phyloP scores from a whole-genome alignment of 306 rosid genomes.

The Heteromeles arbutifolia region DNA sequence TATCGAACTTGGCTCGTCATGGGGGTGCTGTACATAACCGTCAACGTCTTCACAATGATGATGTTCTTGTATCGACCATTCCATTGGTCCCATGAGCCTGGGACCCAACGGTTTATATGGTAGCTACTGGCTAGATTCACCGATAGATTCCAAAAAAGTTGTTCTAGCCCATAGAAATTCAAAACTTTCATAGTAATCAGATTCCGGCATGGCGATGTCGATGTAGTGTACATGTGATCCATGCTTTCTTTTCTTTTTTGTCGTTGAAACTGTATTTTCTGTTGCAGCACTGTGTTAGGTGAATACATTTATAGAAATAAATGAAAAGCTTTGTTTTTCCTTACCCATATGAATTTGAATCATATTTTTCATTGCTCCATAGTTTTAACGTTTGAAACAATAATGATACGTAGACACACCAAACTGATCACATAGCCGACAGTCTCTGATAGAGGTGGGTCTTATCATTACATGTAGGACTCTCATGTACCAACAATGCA shows the following conservation, averaged over 20 bases:
- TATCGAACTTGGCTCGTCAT: conserved; percentile 47
- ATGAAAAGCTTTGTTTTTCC: background rate
- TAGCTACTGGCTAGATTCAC: conserved; percentile 35
- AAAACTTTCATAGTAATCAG: background rate
- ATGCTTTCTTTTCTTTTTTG: background rate
- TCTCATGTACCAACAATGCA: background rate
- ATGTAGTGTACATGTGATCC: background rate
- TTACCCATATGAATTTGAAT: background rate
- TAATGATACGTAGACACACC: too few species aligned
- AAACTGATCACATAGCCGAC: too few species aligned
- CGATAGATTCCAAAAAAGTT: background rate
- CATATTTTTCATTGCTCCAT: background rate
- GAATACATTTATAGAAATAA: background rate
- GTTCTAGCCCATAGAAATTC: background rate
- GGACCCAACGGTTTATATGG: conserved; percentile 89
- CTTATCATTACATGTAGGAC: too few species aligned
- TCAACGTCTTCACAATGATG: conserved; percentile 58
- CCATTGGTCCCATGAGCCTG: conserved; percentile 73
- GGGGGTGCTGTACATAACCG: conserved; percentile 41
- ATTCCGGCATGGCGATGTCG: background rate
- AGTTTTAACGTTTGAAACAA: background rate
- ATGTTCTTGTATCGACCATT: conserved; percentile 81
- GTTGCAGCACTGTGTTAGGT: background rate
- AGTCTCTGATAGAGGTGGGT: too few species aligned
- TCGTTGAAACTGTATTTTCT: background rate